Base-by-base conservation (phyloP, 345 rosid species). In the Clausena lansium region DNA sequence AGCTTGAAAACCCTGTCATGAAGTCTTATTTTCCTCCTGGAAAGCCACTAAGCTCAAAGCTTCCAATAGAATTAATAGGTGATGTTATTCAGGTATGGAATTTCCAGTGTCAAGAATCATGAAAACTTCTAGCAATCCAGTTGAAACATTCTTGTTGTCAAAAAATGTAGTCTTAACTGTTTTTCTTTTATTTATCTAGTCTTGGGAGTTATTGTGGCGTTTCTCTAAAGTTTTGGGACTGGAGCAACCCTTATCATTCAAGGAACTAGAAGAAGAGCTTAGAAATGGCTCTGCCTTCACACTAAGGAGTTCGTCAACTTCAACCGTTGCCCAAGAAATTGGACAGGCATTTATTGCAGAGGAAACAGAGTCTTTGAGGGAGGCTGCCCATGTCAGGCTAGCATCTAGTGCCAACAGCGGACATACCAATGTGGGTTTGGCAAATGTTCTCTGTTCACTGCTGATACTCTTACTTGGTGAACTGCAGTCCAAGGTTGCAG, bases 21-120 rank as follows among this genome's bases (percentile, higher is more conserved):
- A 78, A 78, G 71, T 45, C 35, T 41, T 84, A 62, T 58, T 62
- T 61, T 65, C 80, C 73, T 38, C 86, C 84, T 58, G 80, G 84
- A 59, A 78, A 81, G 57, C 78, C 69, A 4, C 60, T 84, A 76
- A 69, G 80, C 76, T 78, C 82, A 30, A 78, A 81, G 80, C 78
- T 84, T 76, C 84, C 86, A 0, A 35, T 61, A 61, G 71, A 73
- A 50, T 74, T 84, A 50, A 71, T 78, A 61, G 82, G 86, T 63
- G 86, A 84, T 60, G 82, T 81, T 66, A 71, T 84, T 74, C 84
- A 84, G 86, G 86, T 84, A 84, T 77, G 77, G 77, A 59, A 76
- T 47, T 67, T 67, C 41, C 66, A 76, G 17, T 55, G 50, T 70
- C 32, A 14, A 33, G 61, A 27, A 73, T 61, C 27, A 38, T 36